Evolutionary conservation across 352 stramenopile species (phyloP).

Genomic region (Pythium grandisporangium): DNA sequence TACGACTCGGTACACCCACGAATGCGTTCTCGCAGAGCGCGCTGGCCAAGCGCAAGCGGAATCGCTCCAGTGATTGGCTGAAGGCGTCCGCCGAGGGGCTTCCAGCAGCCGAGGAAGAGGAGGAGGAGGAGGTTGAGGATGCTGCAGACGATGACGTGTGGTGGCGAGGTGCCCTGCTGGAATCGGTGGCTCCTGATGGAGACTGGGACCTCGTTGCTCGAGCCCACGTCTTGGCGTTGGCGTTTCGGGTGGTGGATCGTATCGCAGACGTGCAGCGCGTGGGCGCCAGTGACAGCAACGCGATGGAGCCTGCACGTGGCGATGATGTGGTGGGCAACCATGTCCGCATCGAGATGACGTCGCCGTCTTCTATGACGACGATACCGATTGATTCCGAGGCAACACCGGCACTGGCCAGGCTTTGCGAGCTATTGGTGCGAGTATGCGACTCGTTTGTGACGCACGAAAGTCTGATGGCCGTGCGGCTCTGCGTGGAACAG

Average conservation of each 20-base stretch:
- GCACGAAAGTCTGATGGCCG: background rate
- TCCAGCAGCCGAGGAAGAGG: no score
- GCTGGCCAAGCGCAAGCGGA: conserved; percentile 49
- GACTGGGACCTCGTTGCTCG: conserved; percentile 13
- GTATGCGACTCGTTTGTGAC: background rate
- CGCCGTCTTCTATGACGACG: background rate
- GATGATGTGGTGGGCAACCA: conserved; percentile 1
- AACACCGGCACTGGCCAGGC: background rate
- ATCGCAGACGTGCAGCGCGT: background rate
- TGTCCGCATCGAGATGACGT: background rate
- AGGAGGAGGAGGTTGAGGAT: no score
- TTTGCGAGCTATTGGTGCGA: background rate
- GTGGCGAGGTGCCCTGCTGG: conserved; percentile 26
- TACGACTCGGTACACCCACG: conserved; percentile 42
- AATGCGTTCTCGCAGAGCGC: conserved; percentile 9
- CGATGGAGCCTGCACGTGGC: background rate
- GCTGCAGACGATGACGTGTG: no score
- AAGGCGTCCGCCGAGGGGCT: conserved; percentile 27
- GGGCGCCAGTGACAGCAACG: background rate
- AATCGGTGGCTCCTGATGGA: conserved; percentile 32
- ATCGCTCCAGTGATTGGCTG: conserved; percentile 62
- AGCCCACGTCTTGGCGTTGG: conserved; percentile 6
- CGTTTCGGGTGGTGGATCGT: background rate
- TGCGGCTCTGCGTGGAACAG: background rate
- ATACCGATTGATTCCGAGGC: no score